phyloP scores from a whole-genome alignment of 2,329 filamentous ascomycete species.

The Apiospora pterosperma region DNA sequence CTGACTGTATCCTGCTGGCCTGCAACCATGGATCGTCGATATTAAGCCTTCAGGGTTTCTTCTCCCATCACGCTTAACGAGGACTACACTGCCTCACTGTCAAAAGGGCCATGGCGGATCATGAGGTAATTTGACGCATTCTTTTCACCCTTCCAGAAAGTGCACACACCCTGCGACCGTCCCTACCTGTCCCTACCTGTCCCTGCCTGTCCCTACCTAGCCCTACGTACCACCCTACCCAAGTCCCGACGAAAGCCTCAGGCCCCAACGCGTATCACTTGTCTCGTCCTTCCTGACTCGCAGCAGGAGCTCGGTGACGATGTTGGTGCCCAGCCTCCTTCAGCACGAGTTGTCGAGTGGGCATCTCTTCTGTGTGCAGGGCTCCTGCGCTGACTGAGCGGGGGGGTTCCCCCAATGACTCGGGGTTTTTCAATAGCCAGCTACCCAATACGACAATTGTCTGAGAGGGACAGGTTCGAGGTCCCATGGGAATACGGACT shows the following conservation, averaged over 20 bases:
- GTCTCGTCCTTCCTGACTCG: background rate
- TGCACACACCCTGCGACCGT: background rate
- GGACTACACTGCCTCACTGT: background rate
- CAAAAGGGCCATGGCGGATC: background rate
- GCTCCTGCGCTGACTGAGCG: background rate
- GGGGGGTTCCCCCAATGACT: background rate
- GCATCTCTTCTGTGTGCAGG: background rate
- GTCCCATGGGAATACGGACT: background rate
- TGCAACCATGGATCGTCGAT: slow-evolving; percentile 1
- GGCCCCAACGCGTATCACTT: background rate
- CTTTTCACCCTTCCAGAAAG: background rate
- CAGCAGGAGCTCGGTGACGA: background rate
- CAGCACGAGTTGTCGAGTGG: background rate
- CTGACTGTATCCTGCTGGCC: background rate
- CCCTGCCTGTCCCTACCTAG: too few species aligned
- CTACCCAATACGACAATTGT: background rate
- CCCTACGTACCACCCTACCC: background rate
- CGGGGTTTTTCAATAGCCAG: background rate
- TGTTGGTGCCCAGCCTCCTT: background rate
- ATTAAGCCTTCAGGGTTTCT: background rate
- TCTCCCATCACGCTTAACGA: background rate
- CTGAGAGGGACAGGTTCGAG: background rate
- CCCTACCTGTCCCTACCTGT: too few species aligned
- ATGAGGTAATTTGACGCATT: background rate
- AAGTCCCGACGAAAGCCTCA: background rate